Base-by-base conservation (phyloP, 345 rosid genomes). In the Brassica incana region DNA sequence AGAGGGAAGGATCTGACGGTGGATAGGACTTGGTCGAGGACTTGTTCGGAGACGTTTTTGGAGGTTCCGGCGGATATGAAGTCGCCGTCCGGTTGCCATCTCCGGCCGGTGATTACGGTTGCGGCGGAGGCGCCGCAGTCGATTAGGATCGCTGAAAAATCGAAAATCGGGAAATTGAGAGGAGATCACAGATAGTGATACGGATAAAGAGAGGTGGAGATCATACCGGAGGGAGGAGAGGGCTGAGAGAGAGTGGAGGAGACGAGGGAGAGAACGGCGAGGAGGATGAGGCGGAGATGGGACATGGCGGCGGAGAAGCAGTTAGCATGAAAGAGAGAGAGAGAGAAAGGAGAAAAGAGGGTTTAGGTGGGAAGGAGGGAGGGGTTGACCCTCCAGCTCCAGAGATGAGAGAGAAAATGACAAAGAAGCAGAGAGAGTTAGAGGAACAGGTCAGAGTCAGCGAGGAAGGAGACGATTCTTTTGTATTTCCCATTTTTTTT, bases 1-100 rank as follows among this genome's bases (percentile, higher is more conserved):
- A 85, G 78, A 38, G 98, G 98, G 73, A 93, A 95, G 15, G 99
- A 91, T 67, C 97, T 90, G 71, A 90, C 90, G 75, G 94, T 91
- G 27, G 86, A 82, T 74, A 93, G 86, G 36, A 67, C 72, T 1
- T 82, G 83, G 54, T 58, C 54, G 14, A 64, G 80, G 4, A 73
- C 85, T 59, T 71, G 38, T 8, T 33, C 83, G 0, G 89, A 25
- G 48, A 95, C 54, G 80, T 67, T 88, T 75, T 67, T 89, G 0
- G 91, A 15, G n/a, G 87, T 78, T 65, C 98, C 98, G 6, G 73
- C 1, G 36, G 87, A 74, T 72, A 88, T 33, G 78, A 82, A 85
- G 20, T 20, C 74, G 20, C 60, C 71, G 84, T 95, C 98, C 1
- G 97, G 81, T 25, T 80, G 75, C 98, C 97, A 95, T 80, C 14